phyloP scores from a whole-genome alignment of 495 filamentous ascomycete genomes.

The Xylaria venustula region DNA sequence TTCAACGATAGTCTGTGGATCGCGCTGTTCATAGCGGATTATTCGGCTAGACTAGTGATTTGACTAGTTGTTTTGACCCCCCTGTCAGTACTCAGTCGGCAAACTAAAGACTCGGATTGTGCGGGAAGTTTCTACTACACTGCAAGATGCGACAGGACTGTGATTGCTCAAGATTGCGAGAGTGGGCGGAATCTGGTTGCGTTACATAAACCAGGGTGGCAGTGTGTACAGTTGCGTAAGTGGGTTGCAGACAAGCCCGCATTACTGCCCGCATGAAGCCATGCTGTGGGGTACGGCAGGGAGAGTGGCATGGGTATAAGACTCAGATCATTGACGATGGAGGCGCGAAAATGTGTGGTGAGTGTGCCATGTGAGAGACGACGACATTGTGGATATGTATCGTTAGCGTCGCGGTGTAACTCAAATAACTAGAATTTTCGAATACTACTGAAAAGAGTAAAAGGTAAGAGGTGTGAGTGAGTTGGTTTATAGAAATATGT shows the following conservation, averaged over 20 bases:
- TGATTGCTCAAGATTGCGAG: not conserved
- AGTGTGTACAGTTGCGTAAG: conserved; percentile 3
- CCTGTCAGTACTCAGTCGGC: not conserved
- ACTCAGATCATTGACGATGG: not conserved
- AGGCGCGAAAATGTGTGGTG: not conserved
- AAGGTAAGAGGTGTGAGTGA: no score
- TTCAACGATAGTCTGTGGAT: not conserved
- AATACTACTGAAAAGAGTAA: not conserved
- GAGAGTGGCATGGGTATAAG: conserved; percentile 1
- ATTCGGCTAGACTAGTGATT: not conserved
- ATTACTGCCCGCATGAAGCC: conserved; percentile 7
- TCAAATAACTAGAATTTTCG: not conserved
- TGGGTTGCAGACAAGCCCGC: not conserved
- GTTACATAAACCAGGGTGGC: conserved; percentile 1
- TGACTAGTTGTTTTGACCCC: not conserved
- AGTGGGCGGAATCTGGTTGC: not conserved
- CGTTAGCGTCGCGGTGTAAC: not conserved
- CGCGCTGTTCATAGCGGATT: not conserved
- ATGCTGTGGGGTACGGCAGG: conserved; percentile 8
- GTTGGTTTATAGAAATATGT: no score
- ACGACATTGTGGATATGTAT: not conserved
- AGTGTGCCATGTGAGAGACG: not conserved
- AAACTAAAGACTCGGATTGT: not conserved
- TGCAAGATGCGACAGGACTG: not conserved
- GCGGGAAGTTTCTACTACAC: no score